Evolutionary conservation across 179 eudicot genomes (phyloP), one percentile per base, ranked within the genome.

Genomic region (Patellifolia procumbens): DNA sequence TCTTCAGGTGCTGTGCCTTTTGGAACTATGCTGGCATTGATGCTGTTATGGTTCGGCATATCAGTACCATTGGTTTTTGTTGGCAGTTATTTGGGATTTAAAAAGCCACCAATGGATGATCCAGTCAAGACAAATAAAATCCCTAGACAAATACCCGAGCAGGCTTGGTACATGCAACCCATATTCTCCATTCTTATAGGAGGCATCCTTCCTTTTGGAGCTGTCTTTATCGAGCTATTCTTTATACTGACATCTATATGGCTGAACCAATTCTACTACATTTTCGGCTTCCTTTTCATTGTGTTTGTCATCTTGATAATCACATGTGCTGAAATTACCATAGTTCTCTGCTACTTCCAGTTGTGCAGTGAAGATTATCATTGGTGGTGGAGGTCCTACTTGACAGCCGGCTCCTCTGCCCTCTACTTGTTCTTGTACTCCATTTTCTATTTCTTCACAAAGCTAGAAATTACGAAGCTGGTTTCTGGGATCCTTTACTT

Each of bases 371-470:
- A 86, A 70, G 89, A 86, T 59, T 86, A 86, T 58, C 81, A 70
- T 28, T 86, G 89, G 89, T 86, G 89, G 89, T 86, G 89, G 89
- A 84, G 87, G 59, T 84, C 89, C 2, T 86, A 86, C 76, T 70
- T 86, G 78, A 86, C 89, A 34, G 82, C 89, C 7, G 89, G 87
- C 35, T 86, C 87, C 20, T 86, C 89, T 3, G 89, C 89, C 13
- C 86, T 86, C 24, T 86, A 86, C 68, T 82, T 86, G 16, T 86
- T 86, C 86, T 78, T 86, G 37, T 86, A 86, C 45, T 87, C 89
- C 0, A 64, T 87, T 20, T 86, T 86, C 84, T 86, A 86, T 76
- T 86, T 86, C 84, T 86, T 84, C 84, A 86, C 89, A 60, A 86
- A 86, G 80, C 87, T 86, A 5, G 89, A 86, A 59, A 84, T 86